These are phyloP conservation scores for Fusarium redolens DNA, from an alignment of 2,329 filamentous ascomycete genomes.

Conservation along the genomic window DNA sequence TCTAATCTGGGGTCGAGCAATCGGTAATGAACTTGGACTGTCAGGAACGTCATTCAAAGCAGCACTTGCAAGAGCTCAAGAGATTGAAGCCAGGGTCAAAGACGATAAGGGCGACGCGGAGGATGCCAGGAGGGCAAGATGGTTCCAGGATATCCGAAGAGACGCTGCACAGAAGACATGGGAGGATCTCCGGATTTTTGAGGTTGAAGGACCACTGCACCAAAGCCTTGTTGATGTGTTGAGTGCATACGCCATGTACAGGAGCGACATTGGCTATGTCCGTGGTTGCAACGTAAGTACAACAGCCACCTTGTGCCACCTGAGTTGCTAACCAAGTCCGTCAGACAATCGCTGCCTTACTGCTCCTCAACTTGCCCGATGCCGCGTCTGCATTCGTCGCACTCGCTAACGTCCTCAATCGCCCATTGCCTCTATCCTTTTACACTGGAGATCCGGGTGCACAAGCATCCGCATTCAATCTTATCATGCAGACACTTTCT, in stretches of 20 bases:
- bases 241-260: constrained; percentile 83
- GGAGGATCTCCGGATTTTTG: constrained; percentile 79
- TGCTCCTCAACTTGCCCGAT: constrained; percentile 76
- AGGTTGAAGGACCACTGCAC: constrained; percentile 73
- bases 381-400: constrained; percentile 74
- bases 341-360: constrained; percentile 77
- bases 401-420: constrained; percentile 82
- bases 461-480: constrained; percentile 74
- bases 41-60: constrained; percentile 75
- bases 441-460: constrained; percentile 76
- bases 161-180: constrained; percentile 75
- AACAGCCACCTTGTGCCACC: constrained; percentile 6
- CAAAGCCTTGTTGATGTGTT: constrained; percentile 76
- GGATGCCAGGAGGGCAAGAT: constrained; percentile 66
- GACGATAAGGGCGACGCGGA: constrained; percentile 63
- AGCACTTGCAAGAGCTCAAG: constrained; percentile 74
- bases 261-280: constrained; percentile 83
- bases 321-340: constrained; percentile 32
- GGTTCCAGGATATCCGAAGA: constrained; percentile 71
- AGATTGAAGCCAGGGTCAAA: constrained; percentile 68
- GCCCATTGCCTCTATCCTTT: constrained; percentile 79
- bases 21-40: constrained; percentile 79
- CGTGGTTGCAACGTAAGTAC: constrained; percentile 77
- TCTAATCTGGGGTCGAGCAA: constrained; percentile 75
- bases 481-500: constrained; percentile 74